Evolutionary conservation across 1,139 yeast genomes (phyloP), one percentile per base, ranked within the genome.

Genomic region (Candida mesenterica): DNA sequence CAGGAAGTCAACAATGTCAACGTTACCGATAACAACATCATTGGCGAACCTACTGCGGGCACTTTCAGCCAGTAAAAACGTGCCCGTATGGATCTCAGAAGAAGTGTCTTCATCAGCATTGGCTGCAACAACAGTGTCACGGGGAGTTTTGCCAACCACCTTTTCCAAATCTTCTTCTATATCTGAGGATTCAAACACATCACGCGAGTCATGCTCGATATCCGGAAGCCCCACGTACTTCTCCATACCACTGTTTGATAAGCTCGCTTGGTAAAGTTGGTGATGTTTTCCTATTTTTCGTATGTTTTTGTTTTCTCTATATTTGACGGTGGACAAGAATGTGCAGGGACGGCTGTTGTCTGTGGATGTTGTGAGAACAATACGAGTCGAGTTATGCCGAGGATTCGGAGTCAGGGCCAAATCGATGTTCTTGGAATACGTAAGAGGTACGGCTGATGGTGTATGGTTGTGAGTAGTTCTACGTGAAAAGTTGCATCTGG

Each of bases 141-240:
- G 10, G 23, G 23, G 7, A 19, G 10, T 7, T 19, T 19, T 19
- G 23, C 7, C 23, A 19, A 7, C 9, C 9, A 7, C 9, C 23
- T 19, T 19, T 19, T 17, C 14, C 18, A 48, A 42, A 10, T 39
- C 44, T 9, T 66, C 65, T 30, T 74, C 79, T 1, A 64, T 52
- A 43, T 74, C 79, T 0, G 78, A 72, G 0, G 79, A 70, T 48
- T 75, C 80, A 45, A 64, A 75, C 2, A 75, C 62, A 36, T 68
- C 75, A 31, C 49, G 59, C 1, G 62, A 47, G 2, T 46, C 55
- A 10, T 36, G 36, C 28, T 68, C 50, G 15, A 60, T 57, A 25
- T 49, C 65, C 1, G 65, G 62, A 16, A 60, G 45, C 6, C 48
- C 62, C 7, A 40, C 36, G 43, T 52, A 56, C 36, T 56, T 57